Evolutionary conservation across 768 basidiomycete species (phyloP).

Genomic region (Pleurotus tuoliensis): DNA sequence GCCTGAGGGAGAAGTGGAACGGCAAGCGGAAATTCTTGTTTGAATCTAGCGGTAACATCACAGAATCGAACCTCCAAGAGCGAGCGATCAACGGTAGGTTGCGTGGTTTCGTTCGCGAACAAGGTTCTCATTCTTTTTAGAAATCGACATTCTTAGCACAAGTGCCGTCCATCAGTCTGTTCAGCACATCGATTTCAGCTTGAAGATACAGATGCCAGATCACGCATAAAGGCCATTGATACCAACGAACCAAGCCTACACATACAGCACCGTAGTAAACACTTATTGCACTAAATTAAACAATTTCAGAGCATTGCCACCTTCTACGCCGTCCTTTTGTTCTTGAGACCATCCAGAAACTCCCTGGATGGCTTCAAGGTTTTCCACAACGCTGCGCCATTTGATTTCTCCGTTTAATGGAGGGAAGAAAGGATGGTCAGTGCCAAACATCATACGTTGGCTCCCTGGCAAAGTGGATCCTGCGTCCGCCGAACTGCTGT

Average conservation of each 20-base stretch:
- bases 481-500: conserved; percentile 25
- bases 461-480: conserved; percentile 46
- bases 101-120: not conserved
- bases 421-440: conserved; percentile 91
- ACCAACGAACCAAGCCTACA: conserved; percentile 6
- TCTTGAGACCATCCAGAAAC: conserved; percentile 57
- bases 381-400: conserved; percentile 86
- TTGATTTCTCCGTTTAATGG: conserved; percentile 63
- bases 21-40: conserved; percentile 82
- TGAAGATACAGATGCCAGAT: conserved; percentile 83
- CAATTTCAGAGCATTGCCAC: conserved; percentile 68
- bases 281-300: conserved; percentile 46
- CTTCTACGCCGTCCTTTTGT: conserved; percentile 64
- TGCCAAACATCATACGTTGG: conserved; percentile 71
- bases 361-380: conserved; percentile 71
- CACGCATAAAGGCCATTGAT: conserved; percentile 9
- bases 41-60: conserved; percentile 94
- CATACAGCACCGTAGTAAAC: not conserved
- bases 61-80: conserved; percentile 78
- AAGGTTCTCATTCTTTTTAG: conserved; percentile 32
- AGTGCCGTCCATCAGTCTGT: conserved; percentile 89
- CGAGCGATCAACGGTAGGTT: conserved; percentile 77
- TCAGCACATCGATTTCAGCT: conserved; percentile 92
- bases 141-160: conserved; percentile 93
- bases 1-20: conserved; percentile 74